Percentiles rank a stretch among this genome's conserved stretches.
phyloP scores from a whole-genome alignment of 306 rosid genomes.

The Sicyos edulis region DNA sequence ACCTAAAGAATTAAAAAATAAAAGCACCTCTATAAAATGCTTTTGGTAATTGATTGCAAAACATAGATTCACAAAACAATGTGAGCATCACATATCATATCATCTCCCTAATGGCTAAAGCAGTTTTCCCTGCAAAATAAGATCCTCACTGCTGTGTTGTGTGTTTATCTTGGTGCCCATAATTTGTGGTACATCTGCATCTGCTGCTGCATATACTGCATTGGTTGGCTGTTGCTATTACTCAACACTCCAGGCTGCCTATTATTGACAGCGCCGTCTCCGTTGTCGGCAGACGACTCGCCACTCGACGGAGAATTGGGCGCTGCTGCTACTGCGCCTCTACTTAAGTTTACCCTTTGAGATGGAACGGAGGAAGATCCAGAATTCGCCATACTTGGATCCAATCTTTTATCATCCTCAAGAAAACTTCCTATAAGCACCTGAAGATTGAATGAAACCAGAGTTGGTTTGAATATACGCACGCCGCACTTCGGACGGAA shows the following conservation, averaged over 20 bases:
- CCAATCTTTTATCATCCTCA: slow-evolving; percentile 41
- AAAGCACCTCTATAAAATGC: background rate
- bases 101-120: slow-evolving; percentile 9
- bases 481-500: too few species aligned
- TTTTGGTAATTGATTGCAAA: slow-evolving; percentile 11
- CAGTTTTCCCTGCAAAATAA: slow-evolving; percentile 21
- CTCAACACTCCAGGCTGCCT: slow-evolving; percentile 42
- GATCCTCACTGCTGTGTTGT: slow-evolving; percentile 38
- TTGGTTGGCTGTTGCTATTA: slow-evolving; percentile 36
- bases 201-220: slow-evolving; percentile 36
- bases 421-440: slow-evolving; percentile 64
- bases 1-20: background rate
- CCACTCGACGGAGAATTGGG: slow-evolving; percentile 54
- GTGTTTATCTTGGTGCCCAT: slow-evolving; percentile 49
- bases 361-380: slow-evolving; percentile 41
- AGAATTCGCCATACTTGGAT: slow-evolving; percentile 38
- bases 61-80: slow-evolving; percentile 13
- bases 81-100: slow-evolving; percentile 20
- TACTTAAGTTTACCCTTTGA: slow-evolving; percentile 53
- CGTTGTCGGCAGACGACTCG: slow-evolving; percentile 62
- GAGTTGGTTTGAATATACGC: too few species aligned
- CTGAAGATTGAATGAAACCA: slow-evolving; percentile 30
- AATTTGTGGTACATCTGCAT: slow-evolving; percentile 46
- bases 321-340: slow-evolving; percentile 41
- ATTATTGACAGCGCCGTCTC: slow-evolving; percentile 41